Conservation (phyloP, 176 grass and related monocot genomes). For the Secale cereale region DNA sequence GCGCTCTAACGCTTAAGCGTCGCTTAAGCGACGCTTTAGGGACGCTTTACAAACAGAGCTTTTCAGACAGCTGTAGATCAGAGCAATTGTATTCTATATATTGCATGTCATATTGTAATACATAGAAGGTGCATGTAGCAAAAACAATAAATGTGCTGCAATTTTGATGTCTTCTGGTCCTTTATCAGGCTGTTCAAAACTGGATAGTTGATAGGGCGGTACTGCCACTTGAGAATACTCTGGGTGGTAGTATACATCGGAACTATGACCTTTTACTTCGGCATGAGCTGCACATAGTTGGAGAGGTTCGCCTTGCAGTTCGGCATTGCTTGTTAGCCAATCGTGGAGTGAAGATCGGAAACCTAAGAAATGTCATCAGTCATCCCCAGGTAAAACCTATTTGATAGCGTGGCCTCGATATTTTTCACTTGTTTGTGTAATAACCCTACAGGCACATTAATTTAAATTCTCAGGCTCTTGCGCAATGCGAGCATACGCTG, state of each 20-base stretch:
- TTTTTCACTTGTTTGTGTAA: not conserved
- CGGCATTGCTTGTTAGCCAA: constrained; percentile 82
- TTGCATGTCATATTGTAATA: not conserved
- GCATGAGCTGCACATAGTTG: constrained; percentile 80
- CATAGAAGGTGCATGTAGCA: not conserved
- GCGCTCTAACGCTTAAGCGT: too few species aligned
- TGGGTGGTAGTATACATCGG: constrained; percentile 88
- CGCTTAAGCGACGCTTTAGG: too few species aligned
- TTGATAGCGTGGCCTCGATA: not conserved
- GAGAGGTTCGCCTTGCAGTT: constrained; percentile 72
- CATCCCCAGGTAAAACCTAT: constrained; percentile 69
- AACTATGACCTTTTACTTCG: constrained; percentile 93
- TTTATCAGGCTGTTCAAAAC: constrained; percentile 67
- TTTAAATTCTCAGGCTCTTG: constrained; percentile 68
- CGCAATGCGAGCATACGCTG: constrained; percentile 85
- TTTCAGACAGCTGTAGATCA: not conserved
- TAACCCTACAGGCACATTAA: constrained; percentile 5
- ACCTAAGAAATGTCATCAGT: constrained; percentile 77
- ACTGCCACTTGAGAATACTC: constrained; percentile 78
- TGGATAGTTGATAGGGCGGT: constrained; percentile 77
- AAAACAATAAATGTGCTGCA: not conserved
- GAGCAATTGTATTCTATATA: not conserved
- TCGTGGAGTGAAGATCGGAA: constrained; percentile 63
- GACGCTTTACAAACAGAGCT: too few species aligned
- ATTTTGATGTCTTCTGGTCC: constrained; percentile 14